Conservation (phyloP, 768 basidiomycete genomes). For the Boletus sp. region DNA sequence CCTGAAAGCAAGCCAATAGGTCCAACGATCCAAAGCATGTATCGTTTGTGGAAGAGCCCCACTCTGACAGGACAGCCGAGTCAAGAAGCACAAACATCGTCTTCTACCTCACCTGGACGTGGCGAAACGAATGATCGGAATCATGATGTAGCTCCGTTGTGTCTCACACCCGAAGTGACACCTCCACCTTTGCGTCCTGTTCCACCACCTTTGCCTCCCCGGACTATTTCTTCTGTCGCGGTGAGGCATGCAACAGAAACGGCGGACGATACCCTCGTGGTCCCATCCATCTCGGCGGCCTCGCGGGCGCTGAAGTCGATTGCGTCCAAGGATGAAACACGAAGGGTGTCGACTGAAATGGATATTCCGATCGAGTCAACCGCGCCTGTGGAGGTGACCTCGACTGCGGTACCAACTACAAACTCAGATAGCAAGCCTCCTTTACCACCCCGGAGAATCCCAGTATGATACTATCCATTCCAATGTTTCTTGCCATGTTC, state of each 20-base stretch:
- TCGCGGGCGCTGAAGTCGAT: slow-evolving; percentile 58
- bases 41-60: slow-evolving; percentile 71
- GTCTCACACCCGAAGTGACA: slow-evolving; percentile 22
- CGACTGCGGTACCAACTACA: slow-evolving; percentile 1
- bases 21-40: slow-evolving; percentile 63
- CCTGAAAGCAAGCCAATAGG: slow-evolving; percentile 40
- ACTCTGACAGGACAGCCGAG: slow-evolving; percentile 28
- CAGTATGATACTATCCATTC: slow-evolving; percentile 5
- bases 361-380: slow-evolving; percentile 6
- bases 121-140: slow-evolving; percentile 21
- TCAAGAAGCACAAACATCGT: slow-evolving; percentile 12
- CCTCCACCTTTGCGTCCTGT: slow-evolving; percentile 26
- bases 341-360: slow-evolving; percentile 24
- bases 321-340: slow-evolving; percentile 43
- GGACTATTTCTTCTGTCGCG: slow-evolving; percentile 33
- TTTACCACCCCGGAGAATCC: slow-evolving; percentile 32
- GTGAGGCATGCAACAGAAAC: slow-evolving; percentile 30
- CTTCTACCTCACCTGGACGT: slow-evolving; percentile 5
- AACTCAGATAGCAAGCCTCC: slow-evolving; percentile 26
- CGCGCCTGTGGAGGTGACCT: not conserved
- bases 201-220: slow-evolving; percentile 42
- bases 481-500: not conserved
- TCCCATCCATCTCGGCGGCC: slow-evolving; percentile 35
- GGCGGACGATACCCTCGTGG: slow-evolving; percentile 19
- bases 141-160: slow-evolving; percentile 30